phyloP scores from a whole-genome alignment of 352 stramenopile species.

The Aphanomyces invadans region DNA sequence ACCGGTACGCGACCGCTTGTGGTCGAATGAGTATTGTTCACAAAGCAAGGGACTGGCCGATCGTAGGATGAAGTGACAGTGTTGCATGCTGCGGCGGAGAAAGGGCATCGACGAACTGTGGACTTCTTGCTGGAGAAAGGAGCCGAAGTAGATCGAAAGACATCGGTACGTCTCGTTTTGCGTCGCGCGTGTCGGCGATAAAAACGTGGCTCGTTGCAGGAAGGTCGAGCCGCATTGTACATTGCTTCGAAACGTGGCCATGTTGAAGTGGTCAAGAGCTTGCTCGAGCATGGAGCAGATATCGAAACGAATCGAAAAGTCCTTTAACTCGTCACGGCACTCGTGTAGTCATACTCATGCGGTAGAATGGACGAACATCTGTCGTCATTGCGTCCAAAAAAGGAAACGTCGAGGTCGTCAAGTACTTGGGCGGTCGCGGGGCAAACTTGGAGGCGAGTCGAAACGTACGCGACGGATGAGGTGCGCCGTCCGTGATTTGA shows the following conservation, averaged over 20 bases:
- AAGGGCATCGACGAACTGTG: constrained; percentile 10
- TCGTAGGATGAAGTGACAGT: constrained; percentile 21
- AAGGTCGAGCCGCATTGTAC: constrained; percentile 19
- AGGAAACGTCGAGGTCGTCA: constrained; percentile 20
- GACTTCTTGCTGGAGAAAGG: constrained; percentile 19
- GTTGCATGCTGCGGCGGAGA: constrained; percentile 21
- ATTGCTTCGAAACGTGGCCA: constrained; percentile 20
- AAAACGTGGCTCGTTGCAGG: not conserved
- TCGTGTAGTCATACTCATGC: not conserved
- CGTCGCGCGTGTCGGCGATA: not conserved
- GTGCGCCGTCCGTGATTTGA: not conserved
- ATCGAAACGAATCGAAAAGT: constrained; percentile 25
- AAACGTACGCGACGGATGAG: not conserved
- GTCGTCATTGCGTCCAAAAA: constrained; percentile 21
- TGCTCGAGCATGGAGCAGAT: constrained; percentile 14
- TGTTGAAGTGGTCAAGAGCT: constrained; percentile 14
- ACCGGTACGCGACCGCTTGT: constrained; percentile 3
- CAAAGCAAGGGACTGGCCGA: too few relatives aligned
- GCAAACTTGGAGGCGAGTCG: constrained; percentile 23
- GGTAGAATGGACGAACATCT: constrained; percentile 15
- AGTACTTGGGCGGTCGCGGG: constrained; percentile 16
- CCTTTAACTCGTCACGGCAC: not conserved
- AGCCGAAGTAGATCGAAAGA: constrained; percentile 20
- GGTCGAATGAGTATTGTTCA: too few relatives aligned
- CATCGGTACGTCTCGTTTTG: not conserved